A percentile compares a stretch with the other conserved stretches of the same genome.
These are phyloP conservation scores for Mucor sp. DNA, from an alignment of 371 early-diverging fungal genomes.

Conservation along the genomic window DNA sequence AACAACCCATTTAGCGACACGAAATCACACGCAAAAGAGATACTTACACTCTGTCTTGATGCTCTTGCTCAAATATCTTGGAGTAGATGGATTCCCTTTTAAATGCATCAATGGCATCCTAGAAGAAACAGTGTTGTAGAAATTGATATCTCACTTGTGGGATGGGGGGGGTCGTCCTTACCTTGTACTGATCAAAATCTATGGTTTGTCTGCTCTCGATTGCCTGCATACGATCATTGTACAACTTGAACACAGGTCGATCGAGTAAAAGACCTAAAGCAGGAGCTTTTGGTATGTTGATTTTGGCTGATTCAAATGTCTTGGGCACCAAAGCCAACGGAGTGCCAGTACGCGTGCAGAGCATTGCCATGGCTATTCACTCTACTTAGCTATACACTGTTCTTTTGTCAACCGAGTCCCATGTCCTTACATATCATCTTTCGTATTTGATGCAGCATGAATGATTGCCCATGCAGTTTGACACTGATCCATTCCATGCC, in stretches of 20 bases:
- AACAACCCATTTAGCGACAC: neutral
- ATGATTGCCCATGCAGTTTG: constrained; percentile 96
- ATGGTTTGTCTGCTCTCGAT: constrained; percentile 25
- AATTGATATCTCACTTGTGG: neutral
- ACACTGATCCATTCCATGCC: constrained; percentile 93
- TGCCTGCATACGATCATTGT: constrained; percentile 52
- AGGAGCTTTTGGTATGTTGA: constrained; percentile 99
- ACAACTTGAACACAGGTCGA: constrained; percentile 69
- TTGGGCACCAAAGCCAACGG: constrained; percentile 65
- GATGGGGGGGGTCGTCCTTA: constrained; percentile 3
- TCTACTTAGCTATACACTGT: too few species aligned
- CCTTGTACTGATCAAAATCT: constrained; percentile 53
- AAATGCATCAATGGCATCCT: constrained; percentile 75
- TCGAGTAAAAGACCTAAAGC: constrained; percentile 94
- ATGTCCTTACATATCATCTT: constrained; percentile 98
- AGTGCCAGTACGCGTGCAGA: constrained; percentile 75
- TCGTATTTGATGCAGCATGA: constrained; percentile 99
- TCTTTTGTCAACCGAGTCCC: neutral
- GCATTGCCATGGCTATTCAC: constrained; percentile 69
- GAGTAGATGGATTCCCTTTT: constrained; percentile 82
- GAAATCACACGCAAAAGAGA: neutral
- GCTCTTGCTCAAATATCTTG: constrained; percentile 75
- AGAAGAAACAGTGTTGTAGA: neutral
- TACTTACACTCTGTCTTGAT: constrained; percentile 47
- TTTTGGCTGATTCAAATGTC: constrained; percentile 59